Base-by-base conservation (phyloP, 345 rosid genomes). In the Boechera stricta region DNA sequence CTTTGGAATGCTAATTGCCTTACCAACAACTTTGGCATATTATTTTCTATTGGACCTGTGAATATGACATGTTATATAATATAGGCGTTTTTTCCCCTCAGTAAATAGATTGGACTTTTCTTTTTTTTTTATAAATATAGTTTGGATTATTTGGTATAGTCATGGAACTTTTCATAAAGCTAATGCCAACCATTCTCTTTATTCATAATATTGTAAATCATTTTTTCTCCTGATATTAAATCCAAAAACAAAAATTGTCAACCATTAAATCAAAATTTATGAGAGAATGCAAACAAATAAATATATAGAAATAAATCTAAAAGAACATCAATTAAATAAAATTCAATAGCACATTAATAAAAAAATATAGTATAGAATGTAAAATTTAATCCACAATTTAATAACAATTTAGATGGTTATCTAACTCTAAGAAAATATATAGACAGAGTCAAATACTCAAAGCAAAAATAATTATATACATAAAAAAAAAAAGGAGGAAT, bases 1-100 rank as follows among this genome's bases (percentile, higher is more conserved):
- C 1, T 87, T 89, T 73, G 97, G 98, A 41, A 83, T 94, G 90
- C 76, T 94, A 26, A 76, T 94, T 77, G 82, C 92, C n/a, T 76
- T 94, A 74, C 98, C 98, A 18, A 79, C 87, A 71, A 86, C 86
- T 26, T 62, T 94, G 87, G 86, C 81, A 41, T 94, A 94, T 84
- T 90, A 90, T 83, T 86, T 87, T 72, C 53, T 90, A 18, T 76
- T 94, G 70, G 90, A 86, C 69, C 54, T 91, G 41, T 91, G 84
- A 85, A 75, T 54, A 28, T 41, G 78, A 67, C 56, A 64, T 57
- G 60, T 5, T 57, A 31, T 49, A 51, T 35, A 33, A 57, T 33
- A 6, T 35, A 35, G 38, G 38, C 38, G 38, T 35, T 35, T 35
- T 33, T 33, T 1, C 7, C 33, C 33, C 33, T 5, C 36, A 21